Evolutionary conservation across 345 rosid genomes (phyloP).

Genomic region (Eutrema japonicum): DNA sequence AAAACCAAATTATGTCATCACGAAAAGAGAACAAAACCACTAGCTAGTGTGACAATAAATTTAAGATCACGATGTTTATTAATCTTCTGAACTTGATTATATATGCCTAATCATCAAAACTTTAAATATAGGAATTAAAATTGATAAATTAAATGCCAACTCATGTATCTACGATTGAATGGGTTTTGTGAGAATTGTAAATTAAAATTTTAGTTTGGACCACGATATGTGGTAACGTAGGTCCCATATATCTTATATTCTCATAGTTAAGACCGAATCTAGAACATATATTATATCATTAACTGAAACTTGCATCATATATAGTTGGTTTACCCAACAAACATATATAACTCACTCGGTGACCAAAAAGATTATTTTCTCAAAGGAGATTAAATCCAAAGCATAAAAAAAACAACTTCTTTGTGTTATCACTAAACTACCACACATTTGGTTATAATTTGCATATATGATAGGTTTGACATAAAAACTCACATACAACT

Average conservation of each 20-base stretch:
- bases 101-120: conserved; percentile 12
- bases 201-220: background rate
- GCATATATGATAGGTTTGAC: background rate
- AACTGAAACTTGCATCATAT: background rate
- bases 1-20: conserved; percentile 33
- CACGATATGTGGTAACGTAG: background rate
- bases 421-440: too few species aligned
- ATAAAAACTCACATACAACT: background rate
- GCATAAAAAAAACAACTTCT: too few species aligned
- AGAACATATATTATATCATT: background rate
- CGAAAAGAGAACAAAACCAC: background rate
- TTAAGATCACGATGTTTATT: conserved; percentile 11
- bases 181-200: background rate
- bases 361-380: background rate
- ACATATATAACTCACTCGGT: too few species aligned
- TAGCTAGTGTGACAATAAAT: conserved; percentile 7
- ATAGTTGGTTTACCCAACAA: background rate
- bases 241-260: background rate
- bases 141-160: background rate
- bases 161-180: background rate
- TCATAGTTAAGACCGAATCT: background rate
- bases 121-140: background rate
- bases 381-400: too few species aligned
- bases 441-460: background rate
- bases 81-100: background rate